Conservation (phyloP, 345 rosid genomes). For the Citrus maxima region DNA sequence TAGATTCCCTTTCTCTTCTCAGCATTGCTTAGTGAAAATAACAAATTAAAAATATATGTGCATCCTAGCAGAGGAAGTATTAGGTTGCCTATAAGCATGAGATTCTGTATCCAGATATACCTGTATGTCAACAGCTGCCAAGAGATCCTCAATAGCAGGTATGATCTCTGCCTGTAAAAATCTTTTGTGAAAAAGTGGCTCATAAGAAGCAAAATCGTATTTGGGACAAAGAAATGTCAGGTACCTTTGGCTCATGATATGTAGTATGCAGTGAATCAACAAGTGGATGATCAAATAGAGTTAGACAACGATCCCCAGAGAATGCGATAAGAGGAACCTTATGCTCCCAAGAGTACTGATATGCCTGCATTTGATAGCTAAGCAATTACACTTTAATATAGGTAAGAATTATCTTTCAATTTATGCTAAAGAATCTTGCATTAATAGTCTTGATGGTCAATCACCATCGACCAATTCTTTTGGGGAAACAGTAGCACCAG, state of each 20-base stretch:
- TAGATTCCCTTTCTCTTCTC: background rate
- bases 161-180: slow-evolving; percentile 80
- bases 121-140: slow-evolving; percentile 76
- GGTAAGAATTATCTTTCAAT: background rate
- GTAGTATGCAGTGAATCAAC: slow-evolving; percentile 69
- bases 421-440: background rate
- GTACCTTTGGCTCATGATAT: slow-evolving; percentile 85
- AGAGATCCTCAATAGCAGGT: slow-evolving; percentile 67
- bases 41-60: background rate
- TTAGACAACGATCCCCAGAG: slow-evolving; percentile 75
- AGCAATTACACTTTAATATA: background rate
- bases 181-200: slow-evolving; percentile 7
- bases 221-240: background rate
- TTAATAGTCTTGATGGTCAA: background rate
- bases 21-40: background rate
- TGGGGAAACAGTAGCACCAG: background rate
- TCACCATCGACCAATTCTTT: background rate
- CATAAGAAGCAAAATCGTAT: slow-evolving; percentile 12
- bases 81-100: slow-evolving; percentile 9
- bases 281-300: slow-evolving; percentile 78
- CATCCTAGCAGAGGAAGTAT: background rate
- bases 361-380: slow-evolving; percentile 47
- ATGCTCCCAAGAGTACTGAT: slow-evolving; percentile 70
- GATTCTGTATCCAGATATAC: slow-evolving; percentile 32
- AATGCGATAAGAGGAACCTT: slow-evolving; percentile 89